These are phyloP conservation scores for Zygosaccharomyces kombuchaensis DNA, from an alignment of 805 yeast species.

Conservation along the genomic window DNA sequence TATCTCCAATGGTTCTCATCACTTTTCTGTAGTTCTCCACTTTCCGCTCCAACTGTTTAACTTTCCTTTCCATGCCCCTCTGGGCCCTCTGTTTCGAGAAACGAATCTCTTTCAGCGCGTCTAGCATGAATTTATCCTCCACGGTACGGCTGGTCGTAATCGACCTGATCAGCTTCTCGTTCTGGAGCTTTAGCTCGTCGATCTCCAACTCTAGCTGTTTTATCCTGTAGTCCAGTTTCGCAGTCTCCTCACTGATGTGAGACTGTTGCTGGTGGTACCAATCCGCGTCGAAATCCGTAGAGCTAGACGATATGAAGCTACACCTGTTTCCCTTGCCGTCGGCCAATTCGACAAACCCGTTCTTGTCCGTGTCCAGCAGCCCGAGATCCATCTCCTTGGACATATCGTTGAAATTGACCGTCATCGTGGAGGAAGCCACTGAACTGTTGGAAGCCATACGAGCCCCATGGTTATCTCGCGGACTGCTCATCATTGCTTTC, in stretches of 20 bases:
- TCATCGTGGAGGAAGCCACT: slow-evolving; percentile 11
- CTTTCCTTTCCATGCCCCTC: slow-evolving; percentile 26
- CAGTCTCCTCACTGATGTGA: slow-evolving; percentile 16
- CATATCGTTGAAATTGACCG: slow-evolving; percentile 13
- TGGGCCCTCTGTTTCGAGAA: slow-evolving; percentile 13
- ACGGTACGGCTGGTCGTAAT: slow-evolving; percentile 25
- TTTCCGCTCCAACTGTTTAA: slow-evolving; percentile 29
- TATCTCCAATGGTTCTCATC: slow-evolving; percentile 21
- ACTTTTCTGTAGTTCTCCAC: slow-evolving; percentile 28
- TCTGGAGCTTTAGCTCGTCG: slow-evolving; percentile 32
- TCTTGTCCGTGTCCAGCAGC: slow-evolving; percentile 18
- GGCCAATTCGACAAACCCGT: slow-evolving; percentile 20
- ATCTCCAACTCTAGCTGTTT: slow-evolving; percentile 34
- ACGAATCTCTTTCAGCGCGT: slow-evolving; percentile 14
- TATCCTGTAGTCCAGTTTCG: slow-evolving; percentile 28
- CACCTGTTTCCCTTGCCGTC: slow-evolving; percentile 24
- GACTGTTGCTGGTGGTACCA: slow-evolving; percentile 15
- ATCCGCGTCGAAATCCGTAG: slow-evolving; percentile 29
- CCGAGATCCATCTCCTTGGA: slow-evolving; percentile 22
- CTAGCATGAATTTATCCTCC: slow-evolving; percentile 26
- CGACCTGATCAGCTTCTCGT: slow-evolving; percentile 32
- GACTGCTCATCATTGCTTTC: slow-evolving; percentile 1
- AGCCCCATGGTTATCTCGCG: slow-evolving; percentile 5
- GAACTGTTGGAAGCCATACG: slow-evolving; percentile 10
- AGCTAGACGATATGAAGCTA: slow-evolving; percentile 33